Conservation (phyloP, 768 basidiomycete species). For the Tephrocybe sp. region DNA sequence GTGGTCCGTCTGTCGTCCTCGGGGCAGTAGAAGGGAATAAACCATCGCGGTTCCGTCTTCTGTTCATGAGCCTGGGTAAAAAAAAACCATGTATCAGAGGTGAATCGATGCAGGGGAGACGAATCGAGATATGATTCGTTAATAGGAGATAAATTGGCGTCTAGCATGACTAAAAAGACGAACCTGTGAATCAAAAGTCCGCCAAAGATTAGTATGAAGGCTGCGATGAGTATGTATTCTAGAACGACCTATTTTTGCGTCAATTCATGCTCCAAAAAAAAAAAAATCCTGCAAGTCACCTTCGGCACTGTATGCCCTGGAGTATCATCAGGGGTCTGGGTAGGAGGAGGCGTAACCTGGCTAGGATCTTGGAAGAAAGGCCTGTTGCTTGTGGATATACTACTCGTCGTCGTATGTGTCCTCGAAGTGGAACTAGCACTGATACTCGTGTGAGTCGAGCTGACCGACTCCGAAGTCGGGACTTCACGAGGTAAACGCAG, state of each 20-base stretch:
- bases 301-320: slow-evolving; percentile 20
- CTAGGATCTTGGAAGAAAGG: slow-evolving; percentile 29
- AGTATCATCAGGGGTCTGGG: background rate
- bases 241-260: slow-evolving; percentile 24
- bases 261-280: background rate
- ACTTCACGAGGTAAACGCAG: slow-evolving; percentile 10
- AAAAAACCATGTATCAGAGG: background rate
- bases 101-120: no score
- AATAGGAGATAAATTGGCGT: slow-evolving; percentile 4
- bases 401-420: background rate
- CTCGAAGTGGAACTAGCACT: slow-evolving; percentile 1
- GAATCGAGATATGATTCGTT: no score
- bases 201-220: slow-evolving; percentile 22
- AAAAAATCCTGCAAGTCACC: slow-evolving; percentile 17
- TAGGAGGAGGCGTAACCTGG: slow-evolving; percentile 12
- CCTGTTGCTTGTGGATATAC: slow-evolving; percentile 7
- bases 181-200: slow-evolving; percentile 26
- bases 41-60: slow-evolving; percentile 10
- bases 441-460: background rate
- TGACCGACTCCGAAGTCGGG: background rate
- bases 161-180: background rate
- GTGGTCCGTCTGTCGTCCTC: background rate
- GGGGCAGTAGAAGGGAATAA: slow-evolving; percentile 2
- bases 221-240: slow-evolving; percentile 29
- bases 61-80: background rate